phyloP scores from a whole-genome alignment of 345 rosid species.

The Brassica juncea region DNA sequence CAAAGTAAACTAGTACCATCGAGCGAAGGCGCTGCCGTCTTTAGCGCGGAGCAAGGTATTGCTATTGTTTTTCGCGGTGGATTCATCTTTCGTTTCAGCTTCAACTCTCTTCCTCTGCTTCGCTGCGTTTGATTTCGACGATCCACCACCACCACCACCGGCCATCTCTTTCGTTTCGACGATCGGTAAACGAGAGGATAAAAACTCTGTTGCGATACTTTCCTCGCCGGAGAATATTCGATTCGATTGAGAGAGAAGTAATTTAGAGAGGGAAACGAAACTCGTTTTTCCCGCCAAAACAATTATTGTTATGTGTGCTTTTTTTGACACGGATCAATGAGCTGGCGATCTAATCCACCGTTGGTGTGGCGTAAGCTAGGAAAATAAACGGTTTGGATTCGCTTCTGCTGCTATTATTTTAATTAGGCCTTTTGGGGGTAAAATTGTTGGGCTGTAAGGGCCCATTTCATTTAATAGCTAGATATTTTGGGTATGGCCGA shows the following conservation, averaged over 20 bases:
- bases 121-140: slow-evolving; percentile 47
- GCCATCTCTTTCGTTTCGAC: slow-evolving; percentile 26
- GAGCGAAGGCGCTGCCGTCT: slow-evolving; percentile 85
- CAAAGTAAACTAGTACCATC: slow-evolving; percentile 47
- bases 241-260: slow-evolving; percentile 8
- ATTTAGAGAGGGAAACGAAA: slow-evolving; percentile 40
- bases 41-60: slow-evolving; percentile 64
- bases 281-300: slow-evolving; percentile 3
- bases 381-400: slow-evolving; percentile 7
- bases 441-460: no score
- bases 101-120: slow-evolving; percentile 84
- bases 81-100: slow-evolving; percentile 41
- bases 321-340: slow-evolving; percentile 26
- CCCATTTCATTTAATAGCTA: no score
- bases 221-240: not conserved
- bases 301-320: not conserved
- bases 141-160: slow-evolving; percentile 43
- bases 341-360: not conserved
- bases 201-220: no score
- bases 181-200: not conserved
- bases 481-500: no score
- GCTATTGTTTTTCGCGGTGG: not conserved
- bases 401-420: not conserved
- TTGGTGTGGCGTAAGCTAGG: not conserved
- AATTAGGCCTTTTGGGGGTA: no score